A percentile compares a stretch with the other conserved stretches of the same genome.
phyloP scores from a whole-genome alignment of 768 basidiomycete species.

The Podaxis rugospora region DNA sequence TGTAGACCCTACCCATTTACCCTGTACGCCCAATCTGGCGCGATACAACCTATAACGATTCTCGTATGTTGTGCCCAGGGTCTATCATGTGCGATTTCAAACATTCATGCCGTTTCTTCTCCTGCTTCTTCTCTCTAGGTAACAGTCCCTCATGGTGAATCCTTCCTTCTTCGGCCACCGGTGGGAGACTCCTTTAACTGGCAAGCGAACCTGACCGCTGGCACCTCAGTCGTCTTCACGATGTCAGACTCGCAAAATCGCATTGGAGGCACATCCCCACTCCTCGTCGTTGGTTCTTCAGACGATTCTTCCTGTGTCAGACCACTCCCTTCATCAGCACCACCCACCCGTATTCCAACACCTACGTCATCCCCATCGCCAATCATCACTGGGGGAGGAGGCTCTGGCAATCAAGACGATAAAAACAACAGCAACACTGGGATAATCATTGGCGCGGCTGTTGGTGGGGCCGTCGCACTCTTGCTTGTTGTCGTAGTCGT shows the following conservation, averaged over 20 bases:
- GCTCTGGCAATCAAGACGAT: not conserved
- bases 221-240: slow-evolving; percentile 20
- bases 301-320: slow-evolving; percentile 19
- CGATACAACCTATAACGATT: not conserved
- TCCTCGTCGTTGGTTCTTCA: slow-evolving; percentile 18
- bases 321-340: not conserved
- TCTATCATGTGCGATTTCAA: too few relatives aligned
- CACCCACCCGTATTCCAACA: slow-evolving; percentile 7
- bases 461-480: slow-evolving; percentile 13
- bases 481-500: slow-evolving; percentile 8
- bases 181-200: slow-evolving; percentile 19
- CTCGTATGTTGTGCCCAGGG: too few relatives aligned
- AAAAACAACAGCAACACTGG: slow-evolving; percentile 8
- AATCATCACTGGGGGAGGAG: not conserved
- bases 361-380: not conserved
- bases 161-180: slow-evolving; percentile 19
- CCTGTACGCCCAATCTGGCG: slow-evolving; percentile 15
- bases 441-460: slow-evolving; percentile 14
- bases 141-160: slow-evolving; percentile 20
- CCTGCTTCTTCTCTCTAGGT: slow-evolving; percentile 13
- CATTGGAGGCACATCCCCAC: slow-evolving; percentile 20
- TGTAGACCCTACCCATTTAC: slow-evolving; percentile 23
- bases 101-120: not conserved
- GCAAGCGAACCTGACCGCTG: slow-evolving; percentile 22
- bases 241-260: slow-evolving; percentile 21